phyloP scores from a whole-genome alignment of 768 basidiomycete genomes.

The Coprinopsis marcescibilis region DNA sequence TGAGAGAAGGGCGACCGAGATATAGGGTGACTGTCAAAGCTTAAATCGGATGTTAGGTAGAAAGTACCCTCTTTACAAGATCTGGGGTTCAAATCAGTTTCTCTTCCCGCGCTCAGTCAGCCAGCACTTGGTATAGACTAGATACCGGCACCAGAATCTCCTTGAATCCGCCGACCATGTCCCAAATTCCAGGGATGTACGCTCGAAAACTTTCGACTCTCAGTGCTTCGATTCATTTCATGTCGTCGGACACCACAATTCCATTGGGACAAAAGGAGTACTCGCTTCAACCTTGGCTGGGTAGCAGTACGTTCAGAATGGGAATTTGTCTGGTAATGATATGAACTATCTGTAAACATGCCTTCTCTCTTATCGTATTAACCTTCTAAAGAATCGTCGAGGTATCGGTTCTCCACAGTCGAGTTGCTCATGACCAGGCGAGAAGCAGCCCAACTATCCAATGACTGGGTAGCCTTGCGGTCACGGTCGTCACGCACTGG shows the following conservation, averaged over 20 bases:
- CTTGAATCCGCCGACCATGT: too few species aligned
- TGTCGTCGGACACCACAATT: too few species aligned
- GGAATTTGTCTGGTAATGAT: too few species aligned
- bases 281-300: too few species aligned
- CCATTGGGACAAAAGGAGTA: background rate
- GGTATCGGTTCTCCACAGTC: background rate
- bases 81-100: slow-evolving; percentile 11
- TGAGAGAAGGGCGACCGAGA: background rate
- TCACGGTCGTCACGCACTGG: slow-evolving; percentile 24
- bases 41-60: slow-evolving; percentile 8
- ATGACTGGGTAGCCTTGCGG: slow-evolving; percentile 2
- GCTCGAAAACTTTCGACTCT: too few species aligned
- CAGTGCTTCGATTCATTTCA: too few species aligned
- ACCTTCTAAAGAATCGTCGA: background rate
- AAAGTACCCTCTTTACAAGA: slow-evolving; percentile 2
- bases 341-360: background rate
- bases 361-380: background rate
- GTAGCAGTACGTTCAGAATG: too few species aligned
- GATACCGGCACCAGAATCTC: too few species aligned
- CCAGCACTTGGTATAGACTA: too few species aligned
- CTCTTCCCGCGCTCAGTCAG: slow-evolving; percentile 6
- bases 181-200: too few species aligned
- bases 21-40: slow-evolving; percentile 4
- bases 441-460: background rate
- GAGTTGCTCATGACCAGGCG: background rate